Base-by-base conservation (phyloP, 139 green algal genomes). In the Yamagishiella unicocca region DNA sequence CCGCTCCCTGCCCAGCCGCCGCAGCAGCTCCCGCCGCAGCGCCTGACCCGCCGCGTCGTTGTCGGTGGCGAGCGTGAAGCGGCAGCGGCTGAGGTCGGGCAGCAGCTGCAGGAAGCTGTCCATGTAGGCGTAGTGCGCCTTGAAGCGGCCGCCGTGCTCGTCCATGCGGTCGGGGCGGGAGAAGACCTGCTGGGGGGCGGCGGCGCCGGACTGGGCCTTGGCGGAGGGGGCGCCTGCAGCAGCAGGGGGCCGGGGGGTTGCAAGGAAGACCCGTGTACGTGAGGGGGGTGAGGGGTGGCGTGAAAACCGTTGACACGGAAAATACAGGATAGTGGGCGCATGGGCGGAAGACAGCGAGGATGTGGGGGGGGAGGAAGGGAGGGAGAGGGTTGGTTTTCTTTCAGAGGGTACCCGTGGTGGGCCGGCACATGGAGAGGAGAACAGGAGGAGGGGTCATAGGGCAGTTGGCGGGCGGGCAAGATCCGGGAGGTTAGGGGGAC, bases 21-120 rank as follows among this genome's bases (percentile, higher is more conserved):
- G 86, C 0, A 94, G 90, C 45, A 99, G 95, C 93, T 99, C 97
- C 74, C 97, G 96, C 2, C 95, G 93, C 17, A 99, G 92, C 38
- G 93, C 94, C 33, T 94, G 76, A 9, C 97, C 97, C 46, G 96
- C 93, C 29, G 79, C 93, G 89, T 99, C 97, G 79, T 91, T 95
- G 91, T 99, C 97, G 9, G 92, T 94, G 1, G 96, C 96, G 21
- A 98, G 80, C 12, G 97, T 53, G 42, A 98, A 64, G 21, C 33
- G 24, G 79, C 21, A 55, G 37, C 58, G 88, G 38, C 82, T 83
- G 7, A 68, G 61, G 17, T 90, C 92, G 45, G 66, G 58, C 35
- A 91, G 83, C 54, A 93, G 8, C 54, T 88, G 76, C 43, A 94
- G 94, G 87, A 95, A 96, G 25, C 98, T 83, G 91, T 97, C 97